Base-by-base conservation (phyloP, 2,329 filamentous ascomycete genomes). In the Beauveria varroae region DNA sequence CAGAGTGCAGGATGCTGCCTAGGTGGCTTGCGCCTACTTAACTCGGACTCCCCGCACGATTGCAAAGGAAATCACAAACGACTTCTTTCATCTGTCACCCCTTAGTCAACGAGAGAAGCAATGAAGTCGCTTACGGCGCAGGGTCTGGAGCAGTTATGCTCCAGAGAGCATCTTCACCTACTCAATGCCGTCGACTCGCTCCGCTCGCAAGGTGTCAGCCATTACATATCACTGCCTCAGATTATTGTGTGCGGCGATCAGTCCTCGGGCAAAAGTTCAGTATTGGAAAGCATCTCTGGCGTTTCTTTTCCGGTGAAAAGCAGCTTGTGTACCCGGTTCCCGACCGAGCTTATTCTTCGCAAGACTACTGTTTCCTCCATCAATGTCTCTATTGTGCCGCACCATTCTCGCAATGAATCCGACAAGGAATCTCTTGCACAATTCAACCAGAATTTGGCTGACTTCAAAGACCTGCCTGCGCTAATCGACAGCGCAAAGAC, bases 191-290 rank as follows among this genome's bases (percentile, higher is more conserved):
- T 76, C 24, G 73, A 76, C 47, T 69, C 64, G 1, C 69, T 77
- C 0, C 69, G 73, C 14, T 69, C 72, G 3, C 68, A 71, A 18
- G 73, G 74, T 1, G 65, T 77, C 47, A 70, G 70, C 34, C 68
- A 70, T 7, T 73, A 71, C 28, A 65, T 76, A 18, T 70, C 72
- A 12, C 66, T 80, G 0, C 79, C 79, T 1, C 76, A 80, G 60
- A 65, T 82, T n/a, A 76, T 84, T 3, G 80, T 84, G n/a, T 81
- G 77, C 57, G 82, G 83, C 6, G 78, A 83, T 58, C 81, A 84
- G 64, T 81, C 78, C 0, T 76, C 77, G 2, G 83, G 82, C 1
- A 86, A 86, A 65, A 83, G 79, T 50, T 84, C 81, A 0, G 79
- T 85, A 0, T 73, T 87, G 0, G 81, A 86, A 63, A 81, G 80